Percentiles rank a stretch among this genome's conserved stretches.
Evolutionary conservation across 495 filamentous ascomycete species (phyloP).

Genomic region (Neurospora sp.): DNA sequence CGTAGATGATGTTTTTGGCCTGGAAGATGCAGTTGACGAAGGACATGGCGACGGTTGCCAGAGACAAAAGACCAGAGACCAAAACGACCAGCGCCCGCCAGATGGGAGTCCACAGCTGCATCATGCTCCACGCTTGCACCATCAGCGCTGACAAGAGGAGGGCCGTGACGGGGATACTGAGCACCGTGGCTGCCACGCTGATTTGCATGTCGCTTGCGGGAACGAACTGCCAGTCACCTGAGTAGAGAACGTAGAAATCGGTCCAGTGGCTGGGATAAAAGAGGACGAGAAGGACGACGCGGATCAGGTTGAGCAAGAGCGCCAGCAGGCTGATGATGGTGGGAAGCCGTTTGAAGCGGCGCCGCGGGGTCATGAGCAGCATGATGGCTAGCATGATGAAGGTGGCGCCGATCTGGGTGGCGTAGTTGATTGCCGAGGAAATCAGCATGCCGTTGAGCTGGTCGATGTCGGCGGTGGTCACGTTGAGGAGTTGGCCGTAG

Average conservation of each 20-base stretch:
- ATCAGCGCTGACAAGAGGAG: conserved; percentile 57
- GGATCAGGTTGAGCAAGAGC: conserved; percentile 45
- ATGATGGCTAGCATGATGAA: conserved; percentile 56
- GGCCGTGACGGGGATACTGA: conserved; percentile 48
- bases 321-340: conserved; percentile 16
- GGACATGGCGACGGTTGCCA: conserved; percentile 50
- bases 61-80: conserved; percentile 42
- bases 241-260: conserved; percentile 48
- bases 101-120: conserved; percentile 32
- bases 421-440: conserved; percentile 56
- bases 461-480: conserved; percentile 41
- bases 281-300: conserved; percentile 46
- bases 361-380: conserved; percentile 24
- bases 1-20: conserved; percentile 36
- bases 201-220: conserved; percentile 33
- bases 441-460: conserved; percentile 32
- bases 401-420: conserved; percentile 63
- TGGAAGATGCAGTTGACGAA: conserved; percentile 49
- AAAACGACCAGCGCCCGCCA: conserved; percentile 33
- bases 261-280: conserved; percentile 51
- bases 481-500: conserved; percentile 22
- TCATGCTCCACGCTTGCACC: conserved; percentile 61
- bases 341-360: conserved; percentile 11
- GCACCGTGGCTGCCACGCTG: conserved; percentile 41
- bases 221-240: conserved; percentile 46